Conservation (phyloP, 306 rosid genomes). For the Citrullus colocynthis region DNA sequence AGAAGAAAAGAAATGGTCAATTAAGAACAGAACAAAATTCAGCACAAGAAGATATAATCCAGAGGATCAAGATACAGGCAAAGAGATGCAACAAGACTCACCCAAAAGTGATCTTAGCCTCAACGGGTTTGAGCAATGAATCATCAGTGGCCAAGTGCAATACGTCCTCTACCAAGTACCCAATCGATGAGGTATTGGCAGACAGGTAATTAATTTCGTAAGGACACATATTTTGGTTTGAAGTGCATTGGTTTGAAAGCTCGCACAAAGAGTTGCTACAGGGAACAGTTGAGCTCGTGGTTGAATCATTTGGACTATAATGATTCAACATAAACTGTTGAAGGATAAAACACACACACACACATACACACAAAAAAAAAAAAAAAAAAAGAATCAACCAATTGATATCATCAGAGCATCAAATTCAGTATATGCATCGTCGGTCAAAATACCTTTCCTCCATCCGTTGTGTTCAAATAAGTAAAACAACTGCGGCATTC, state of each 20-base stretch:
- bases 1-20: background rate
- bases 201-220: slow-evolving; percentile 49
- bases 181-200: slow-evolving; percentile 49
- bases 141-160: slow-evolving; percentile 59
- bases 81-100: slow-evolving; percentile 15
- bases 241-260: slow-evolving; percentile 31
- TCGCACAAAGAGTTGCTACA: slow-evolving; percentile 61
- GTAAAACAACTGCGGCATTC: slow-evolving; percentile 53
- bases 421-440: background rate
- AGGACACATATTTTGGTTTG: slow-evolving; percentile 33
- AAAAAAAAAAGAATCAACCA: background rate
- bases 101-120: slow-evolving; percentile 62
- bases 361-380: too few relatives aligned
- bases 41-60: background rate
- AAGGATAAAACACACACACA: background rate
- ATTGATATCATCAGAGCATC: background rate
- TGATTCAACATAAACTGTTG: slow-evolving; percentile 23
- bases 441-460: slow-evolving; percentile 28
- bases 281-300: slow-evolving; percentile 44
- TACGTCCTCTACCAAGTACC: slow-evolving; percentile 70
- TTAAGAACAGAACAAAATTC: background rate
- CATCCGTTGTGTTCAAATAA: slow-evolving; percentile 9
- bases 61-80: background rate
- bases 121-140: slow-evolving; percentile 13
- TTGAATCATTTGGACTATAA: slow-evolving; percentile 47